Percentiles rank a stretch among this genome's conserved stretches.
phyloP scores from a whole-genome alignment of 169 alveolate species.

The Plasmodium adleri region DNA sequence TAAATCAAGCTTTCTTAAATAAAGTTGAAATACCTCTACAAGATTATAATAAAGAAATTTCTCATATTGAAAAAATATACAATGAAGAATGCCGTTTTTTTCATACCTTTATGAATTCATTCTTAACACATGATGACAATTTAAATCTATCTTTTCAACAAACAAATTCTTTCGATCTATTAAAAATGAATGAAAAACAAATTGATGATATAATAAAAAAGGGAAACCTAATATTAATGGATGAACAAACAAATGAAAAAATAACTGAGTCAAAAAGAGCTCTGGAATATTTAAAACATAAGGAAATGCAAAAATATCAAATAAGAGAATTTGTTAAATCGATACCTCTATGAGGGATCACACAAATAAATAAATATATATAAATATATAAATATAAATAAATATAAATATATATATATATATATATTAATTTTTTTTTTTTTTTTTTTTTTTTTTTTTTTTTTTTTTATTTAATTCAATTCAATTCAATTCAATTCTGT shows the following conservation, averaged over 20 bases:
- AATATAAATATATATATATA: no score
- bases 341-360: neutral
- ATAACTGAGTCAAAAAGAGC: conserved; percentile 17
- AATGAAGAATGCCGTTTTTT: conserved; percentile 36
- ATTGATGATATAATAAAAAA: conserved; percentile 24
- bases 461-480: no score
- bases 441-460: no score
- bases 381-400: no score
- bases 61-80: conserved; percentile 27
- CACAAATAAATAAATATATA: neutral
- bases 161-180: conserved; percentile 5
- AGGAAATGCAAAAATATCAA: conserved; percentile 7
- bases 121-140: conserved; percentile 19
- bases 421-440: no score
- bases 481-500: no score
- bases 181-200: conserved; percentile 32
- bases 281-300: conserved; percentile 3
- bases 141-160: neutral
- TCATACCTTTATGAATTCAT: conserved; percentile 17
- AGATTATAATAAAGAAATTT: conserved; percentile 27
- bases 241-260: conserved; percentile 9
- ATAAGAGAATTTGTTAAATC: conserved; percentile 27
- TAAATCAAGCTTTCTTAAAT: conserved; percentile 28
- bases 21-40: conserved; percentile 10
- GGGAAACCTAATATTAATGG: conserved; percentile 9